Percentiles rank a stretch among this genome's conserved stretches.
These are phyloP conservation scores for Xylaria acuta DNA, from an alignment of 495 filamentous ascomycete genomes.

Conservation along the genomic window DNA sequence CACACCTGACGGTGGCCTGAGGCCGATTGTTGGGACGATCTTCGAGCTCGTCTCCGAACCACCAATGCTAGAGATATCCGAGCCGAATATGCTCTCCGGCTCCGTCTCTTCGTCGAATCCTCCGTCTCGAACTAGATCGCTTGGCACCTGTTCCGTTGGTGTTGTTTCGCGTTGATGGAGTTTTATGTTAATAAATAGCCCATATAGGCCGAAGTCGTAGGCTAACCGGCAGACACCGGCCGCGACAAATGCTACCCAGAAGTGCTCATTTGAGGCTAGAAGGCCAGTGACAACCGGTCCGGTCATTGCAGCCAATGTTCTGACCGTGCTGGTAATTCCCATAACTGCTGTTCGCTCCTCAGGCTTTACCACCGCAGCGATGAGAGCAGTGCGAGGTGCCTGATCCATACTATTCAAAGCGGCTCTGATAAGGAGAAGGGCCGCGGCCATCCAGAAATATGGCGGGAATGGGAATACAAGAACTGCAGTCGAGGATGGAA, in stretches of 20 bases:
- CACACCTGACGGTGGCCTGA: slow-evolving; percentile 8
- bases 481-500: slow-evolving; percentile 76
- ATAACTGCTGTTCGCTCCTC: slow-evolving; percentile 81
- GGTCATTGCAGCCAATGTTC: slow-evolving; percentile 65
- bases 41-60: background rate
- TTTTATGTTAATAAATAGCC: slow-evolving; percentile 65
- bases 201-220: slow-evolving; percentile 78
- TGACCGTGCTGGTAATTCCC: slow-evolving; percentile 72
- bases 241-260: slow-evolving; percentile 74
- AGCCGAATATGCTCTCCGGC: slow-evolving; percentile 8
- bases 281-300: slow-evolving; percentile 75
- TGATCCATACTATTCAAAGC: slow-evolving; percentile 81
- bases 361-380: slow-evolving; percentile 72
- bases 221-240: slow-evolving; percentile 72
- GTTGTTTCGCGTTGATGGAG: slow-evolving; percentile 46
- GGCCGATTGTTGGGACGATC: background rate
- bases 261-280: slow-evolving; percentile 64
- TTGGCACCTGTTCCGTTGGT: background rate
- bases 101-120: slow-evolving; percentile 17
- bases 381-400: slow-evolving; percentile 79
- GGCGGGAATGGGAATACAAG: slow-evolving; percentile 70
- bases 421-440: slow-evolving; percentile 72
- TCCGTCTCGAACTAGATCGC: background rate
- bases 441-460: slow-evolving; percentile 60
- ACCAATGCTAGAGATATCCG: background rate